Evolutionary conservation across 768 basidiomycete genomes (phyloP), one percentile per base, ranked within the genome.

Genomic region (Kwoniella dejecticola): DNA sequence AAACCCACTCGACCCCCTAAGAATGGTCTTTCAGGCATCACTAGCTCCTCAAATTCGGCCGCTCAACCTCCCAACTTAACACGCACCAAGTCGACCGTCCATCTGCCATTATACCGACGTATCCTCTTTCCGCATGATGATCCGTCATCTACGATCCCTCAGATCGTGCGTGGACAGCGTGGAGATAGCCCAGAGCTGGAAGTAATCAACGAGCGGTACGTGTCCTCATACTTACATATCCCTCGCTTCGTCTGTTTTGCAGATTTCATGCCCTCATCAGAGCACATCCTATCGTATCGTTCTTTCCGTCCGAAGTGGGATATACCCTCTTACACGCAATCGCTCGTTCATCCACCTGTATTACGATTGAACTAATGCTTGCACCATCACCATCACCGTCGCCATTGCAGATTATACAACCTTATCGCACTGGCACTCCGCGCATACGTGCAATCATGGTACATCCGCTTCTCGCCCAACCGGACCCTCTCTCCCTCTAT

Each of bases 371-470:
- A n/a, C n/a, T n/a, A n/a, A n/a, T n/a, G n/a, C n/a, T n/a, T n/a
- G n/a, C n/a, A n/a, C n/a, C n/a, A n/a, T n/a, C n/a, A n/a, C n/a
- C n/a, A n/a, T n/a, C n/a, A n/a, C n/a, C n/a, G n/a, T n/a, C n/a
- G n/a, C n/a, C n/a, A n/a, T n/a, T n/a, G 33, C 29, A 65, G 72
- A 8, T 33, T 74, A 24, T 60, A 74, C 45, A 58, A 72, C 60
- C 59, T 75, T 24, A 61, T 75, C 5, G 70, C 73, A 5, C 52
- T 75, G 10, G 46, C 58, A 24, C 55, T 75, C 38, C 62, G 73
- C 8, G 68, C 66, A 29, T 75, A 70, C 56, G 54, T 75, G 29
- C 50, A 64, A 26, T 67, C 64, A 36, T 78, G 77, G 77, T 74
- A 75, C 41, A 54, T 64, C 21, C 55, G 63, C 2, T 63, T 78